Evolutionary conservation across 192 early-diverging fungal species (phyloP).

Genomic region (Kappamyces sp.): DNA sequence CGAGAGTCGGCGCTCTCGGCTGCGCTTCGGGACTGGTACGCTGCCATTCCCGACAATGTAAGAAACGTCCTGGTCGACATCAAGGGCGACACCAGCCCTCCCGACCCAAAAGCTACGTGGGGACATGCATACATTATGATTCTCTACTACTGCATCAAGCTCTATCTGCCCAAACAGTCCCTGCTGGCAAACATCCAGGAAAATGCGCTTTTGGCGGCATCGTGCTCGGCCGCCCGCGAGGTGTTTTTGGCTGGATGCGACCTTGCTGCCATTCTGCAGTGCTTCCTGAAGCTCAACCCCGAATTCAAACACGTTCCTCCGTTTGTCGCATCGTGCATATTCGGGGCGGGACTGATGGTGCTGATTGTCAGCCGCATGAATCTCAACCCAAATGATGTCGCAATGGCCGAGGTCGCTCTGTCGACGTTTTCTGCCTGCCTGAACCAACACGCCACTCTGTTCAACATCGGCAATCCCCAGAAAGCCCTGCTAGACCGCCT

Average conservation of each 20-base stretch:
- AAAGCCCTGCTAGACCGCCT: slow-evolving; percentile 2
- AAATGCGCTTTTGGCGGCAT: slow-evolving; percentile 4
- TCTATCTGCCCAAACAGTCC: neutral
- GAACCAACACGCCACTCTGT: neutral
- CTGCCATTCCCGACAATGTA: neutral
- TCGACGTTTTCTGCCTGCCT: neutral
- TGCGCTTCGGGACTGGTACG: slow-evolving; percentile 10
- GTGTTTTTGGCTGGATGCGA: slow-evolving; percentile 10
- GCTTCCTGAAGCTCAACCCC: slow-evolving; percentile 17
- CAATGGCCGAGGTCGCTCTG: slow-evolving; percentile 5
- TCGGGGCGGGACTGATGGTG: slow-evolving; percentile 6
- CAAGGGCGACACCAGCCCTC: neutral
- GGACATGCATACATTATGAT: slow-evolving; percentile 11
- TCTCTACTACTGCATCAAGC: slow-evolving; percentile 14
- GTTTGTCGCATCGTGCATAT: slow-evolving; percentile 8
- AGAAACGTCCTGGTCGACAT: slow-evolving; percentile 10
- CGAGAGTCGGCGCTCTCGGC: neutral
- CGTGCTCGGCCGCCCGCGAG: neutral
- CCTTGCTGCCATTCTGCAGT: slow-evolving; percentile 11
- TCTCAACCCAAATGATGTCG: slow-evolving; percentile 5
- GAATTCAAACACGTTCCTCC: slow-evolving; percentile 5
- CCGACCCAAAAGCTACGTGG: slow-evolving; percentile 10
- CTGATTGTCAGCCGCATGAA: slow-evolving; percentile 9
- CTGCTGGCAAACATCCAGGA: slow-evolving; percentile 8
- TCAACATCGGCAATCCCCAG: slow-evolving; percentile 6